phyloP scores from a whole-genome alignment of 2,329 filamentous ascomycete species.

The Zymoseptoria crescenta region DNA sequence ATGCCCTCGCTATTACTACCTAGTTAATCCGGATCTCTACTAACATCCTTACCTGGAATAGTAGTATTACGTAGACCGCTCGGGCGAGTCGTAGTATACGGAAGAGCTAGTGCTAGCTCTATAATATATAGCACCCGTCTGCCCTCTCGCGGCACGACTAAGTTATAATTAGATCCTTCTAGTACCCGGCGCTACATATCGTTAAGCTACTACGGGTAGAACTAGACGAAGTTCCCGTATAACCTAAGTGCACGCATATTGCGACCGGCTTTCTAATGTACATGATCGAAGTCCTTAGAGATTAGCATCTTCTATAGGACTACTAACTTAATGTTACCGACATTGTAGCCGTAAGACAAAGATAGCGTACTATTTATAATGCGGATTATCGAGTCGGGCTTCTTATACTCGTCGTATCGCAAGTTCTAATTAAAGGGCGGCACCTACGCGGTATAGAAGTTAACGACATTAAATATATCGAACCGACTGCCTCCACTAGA shows the following conservation, averaged over 20 bases:
- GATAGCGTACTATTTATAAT: not conserved
- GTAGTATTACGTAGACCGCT: not conserved
- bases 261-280: not conserved
- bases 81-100: not conserved
- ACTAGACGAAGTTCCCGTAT: not conserved
- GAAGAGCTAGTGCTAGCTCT: not conserved
- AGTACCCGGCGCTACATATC: not conserved
- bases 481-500: not conserved
- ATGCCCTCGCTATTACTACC: no score
- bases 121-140: no score
- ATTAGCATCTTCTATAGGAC: not conserved
- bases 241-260: not conserved
- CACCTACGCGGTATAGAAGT: not conserved
- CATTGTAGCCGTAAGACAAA: not conserved
- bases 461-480: not conserved
- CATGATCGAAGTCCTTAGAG: not conserved
- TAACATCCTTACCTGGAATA: not conserved
- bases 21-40: not conserved
- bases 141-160: no score
- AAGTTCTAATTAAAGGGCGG: not conserved
- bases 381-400: not conserved
- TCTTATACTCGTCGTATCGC: not conserved
- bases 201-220: not conserved
- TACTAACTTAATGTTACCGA: not conserved
- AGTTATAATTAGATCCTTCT: not conserved